Evolutionary conservation across 2,329 filamentous ascomycete species (phyloP).

Genomic region (Fusarium protoensiforme): DNA sequence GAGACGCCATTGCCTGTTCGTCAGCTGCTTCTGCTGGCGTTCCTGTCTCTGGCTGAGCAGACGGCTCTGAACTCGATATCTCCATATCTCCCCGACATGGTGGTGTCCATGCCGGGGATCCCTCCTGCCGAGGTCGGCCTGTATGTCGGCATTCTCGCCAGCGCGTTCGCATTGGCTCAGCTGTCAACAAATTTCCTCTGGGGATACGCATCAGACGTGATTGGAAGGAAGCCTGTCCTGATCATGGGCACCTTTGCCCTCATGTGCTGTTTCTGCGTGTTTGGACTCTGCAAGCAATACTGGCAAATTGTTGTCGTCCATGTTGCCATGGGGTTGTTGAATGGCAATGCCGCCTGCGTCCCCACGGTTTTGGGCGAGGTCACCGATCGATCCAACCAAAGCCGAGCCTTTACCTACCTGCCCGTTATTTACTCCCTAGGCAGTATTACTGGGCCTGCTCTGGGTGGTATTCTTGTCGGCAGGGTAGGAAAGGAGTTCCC

Average conservation of each 20-base stretch:
- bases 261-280: constrained; percentile 82
- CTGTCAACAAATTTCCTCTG: constrained; percentile 84
- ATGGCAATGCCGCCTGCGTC: constrained; percentile 94
- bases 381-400: constrained; percentile 95
- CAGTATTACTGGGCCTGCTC: constrained; percentile 88
- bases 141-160: constrained; percentile 91
- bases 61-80: constrained; percentile 97
- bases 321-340: constrained; percentile 89
- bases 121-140: constrained; percentile 77
- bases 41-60: constrained; percentile 93
- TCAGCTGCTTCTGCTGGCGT: constrained; percentile 85
- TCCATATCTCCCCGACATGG: constrained; percentile 95
- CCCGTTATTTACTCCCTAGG: constrained; percentile 97
- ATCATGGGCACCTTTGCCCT: constrained; percentile 85
- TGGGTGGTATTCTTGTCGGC: constrained; percentile 87
- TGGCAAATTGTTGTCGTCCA: constrained; percentile 90
- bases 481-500: constrained; percentile 73
- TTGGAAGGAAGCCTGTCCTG: constrained; percentile 80
- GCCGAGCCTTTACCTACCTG: constrained; percentile 90
- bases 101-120: constrained; percentile 84
- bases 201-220: constrained; percentile 69
- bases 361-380: constrained; percentile 95
- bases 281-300: constrained; percentile 86
- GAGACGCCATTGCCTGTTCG: constrained; percentile 82
- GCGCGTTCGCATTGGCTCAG: constrained; percentile 91